Evolutionary conservation across 192 early-diverging fungal species (phyloP).

Genomic region (Helicostylum pulchrum): DNA sequence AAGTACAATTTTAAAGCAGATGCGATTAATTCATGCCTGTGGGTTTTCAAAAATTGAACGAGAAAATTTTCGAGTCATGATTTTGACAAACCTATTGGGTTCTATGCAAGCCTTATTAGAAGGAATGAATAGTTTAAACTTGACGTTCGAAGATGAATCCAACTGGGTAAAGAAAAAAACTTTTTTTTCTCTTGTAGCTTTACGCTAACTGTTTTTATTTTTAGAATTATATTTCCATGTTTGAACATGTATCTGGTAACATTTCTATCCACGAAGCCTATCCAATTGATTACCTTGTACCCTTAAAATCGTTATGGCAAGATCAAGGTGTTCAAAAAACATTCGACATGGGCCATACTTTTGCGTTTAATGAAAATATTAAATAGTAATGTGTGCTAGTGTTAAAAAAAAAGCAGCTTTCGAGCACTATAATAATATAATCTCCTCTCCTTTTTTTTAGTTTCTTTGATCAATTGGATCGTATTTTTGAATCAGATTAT

Average conservation of each 20-base stretch:
- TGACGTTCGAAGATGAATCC: constrained; percentile 34
- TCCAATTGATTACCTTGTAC: constrained; percentile 38
- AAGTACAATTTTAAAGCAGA: constrained; percentile 52
- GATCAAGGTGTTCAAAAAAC: constrained; percentile 46
- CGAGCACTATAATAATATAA: not conserved
- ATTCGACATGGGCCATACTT: constrained; percentile 46
- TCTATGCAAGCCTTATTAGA: constrained; percentile 51
- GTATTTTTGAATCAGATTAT: constrained; percentile 40
- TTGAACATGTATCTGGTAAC: constrained; percentile 32
- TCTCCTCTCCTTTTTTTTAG: constrained; percentile 17
- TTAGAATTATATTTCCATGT: constrained; percentile 30
- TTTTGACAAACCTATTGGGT: constrained; percentile 43
- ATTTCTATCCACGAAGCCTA: constrained; percentile 37
- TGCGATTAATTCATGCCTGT: constrained; percentile 36
- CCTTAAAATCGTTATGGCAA: constrained; percentile 47
- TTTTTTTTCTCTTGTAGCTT: too few relatives aligned
- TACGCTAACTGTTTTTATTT: not conserved
- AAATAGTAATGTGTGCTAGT: constrained; percentile 41
- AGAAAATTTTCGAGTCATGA: constrained; percentile 44
- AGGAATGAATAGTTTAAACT: constrained; percentile 28
- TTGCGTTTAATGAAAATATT: constrained; percentile 53
- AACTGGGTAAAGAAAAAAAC: constrained; percentile 5
- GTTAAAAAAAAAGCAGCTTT: not conserved
- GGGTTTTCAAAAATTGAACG: constrained; percentile 21
- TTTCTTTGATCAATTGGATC: constrained; percentile 49